phyloP scores from a whole-genome alignment of 2,329 filamentous ascomycete genomes.

The Lachnum nothofagi region DNA sequence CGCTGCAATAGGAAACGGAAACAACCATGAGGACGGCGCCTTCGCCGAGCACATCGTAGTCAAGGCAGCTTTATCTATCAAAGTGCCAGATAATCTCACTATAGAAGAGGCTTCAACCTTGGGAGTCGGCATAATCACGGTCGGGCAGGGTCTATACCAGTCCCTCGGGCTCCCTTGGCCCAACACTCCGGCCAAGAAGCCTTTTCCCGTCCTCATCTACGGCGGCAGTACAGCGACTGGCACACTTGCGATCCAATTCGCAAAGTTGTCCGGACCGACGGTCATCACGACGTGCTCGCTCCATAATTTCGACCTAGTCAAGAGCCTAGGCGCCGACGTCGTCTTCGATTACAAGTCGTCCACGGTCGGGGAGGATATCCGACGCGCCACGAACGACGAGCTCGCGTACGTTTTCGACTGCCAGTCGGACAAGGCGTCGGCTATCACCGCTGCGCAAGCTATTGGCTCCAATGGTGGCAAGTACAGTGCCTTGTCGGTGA shows the following conservation, averaged over 20 bases:
- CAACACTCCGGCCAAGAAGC: background rate
- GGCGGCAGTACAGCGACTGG: background rate
- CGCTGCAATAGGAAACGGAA: slow-evolving; percentile 16
- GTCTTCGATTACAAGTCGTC: background rate
- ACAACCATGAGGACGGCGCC: slow-evolving; percentile 21
- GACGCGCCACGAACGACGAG: background rate
- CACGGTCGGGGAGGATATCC: background rate
- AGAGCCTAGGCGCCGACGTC: background rate
- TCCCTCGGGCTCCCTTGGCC: background rate
- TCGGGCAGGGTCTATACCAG: background rate
- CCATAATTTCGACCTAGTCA: background rate
- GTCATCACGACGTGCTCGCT: background rate
- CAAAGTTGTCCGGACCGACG: background rate
- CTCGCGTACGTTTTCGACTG: background rate
- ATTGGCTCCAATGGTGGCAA: too few relatives aligned
- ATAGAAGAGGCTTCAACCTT: background rate
- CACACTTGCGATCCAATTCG: background rate
- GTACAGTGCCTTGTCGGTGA: too few relatives aligned
- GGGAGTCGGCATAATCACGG: background rate
- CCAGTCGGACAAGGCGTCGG: too few relatives aligned
- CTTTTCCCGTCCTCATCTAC: background rate
- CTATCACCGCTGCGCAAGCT: too few relatives aligned
- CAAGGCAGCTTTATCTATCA: too few relatives aligned
- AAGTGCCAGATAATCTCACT: background rate
- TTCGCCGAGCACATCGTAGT: slow-evolving; percentile 24